Base-by-base conservation (phyloP, 108 stramenopile species). In the Asterionellopsis glacialis region DNA sequence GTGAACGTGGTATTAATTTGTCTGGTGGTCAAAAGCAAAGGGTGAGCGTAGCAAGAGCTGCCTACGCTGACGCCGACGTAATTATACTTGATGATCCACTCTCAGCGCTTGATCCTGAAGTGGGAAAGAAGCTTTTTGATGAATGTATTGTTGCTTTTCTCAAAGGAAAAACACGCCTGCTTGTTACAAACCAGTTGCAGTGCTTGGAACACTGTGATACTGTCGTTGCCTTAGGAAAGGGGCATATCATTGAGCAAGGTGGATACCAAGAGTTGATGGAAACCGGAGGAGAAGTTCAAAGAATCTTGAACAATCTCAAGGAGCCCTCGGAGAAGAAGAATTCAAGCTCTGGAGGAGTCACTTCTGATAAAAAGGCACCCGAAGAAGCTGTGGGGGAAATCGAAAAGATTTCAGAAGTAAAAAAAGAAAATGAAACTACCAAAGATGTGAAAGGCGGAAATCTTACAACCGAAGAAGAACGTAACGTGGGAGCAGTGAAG, bases 161-260 rank as follows among this genome's bases (percentile, higher is more conserved):
- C 60, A 60, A 59, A 51, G 76, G 78, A 5, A 93, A 91, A 65
- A 97, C 96, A 1, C 67, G 91, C 16, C 52, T 98, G 13, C 62
- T 98, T 18, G 95, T 95, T 7, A 97, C 97, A 11, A 93, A 98
- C 67, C 88, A 92, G 63, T 57, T 91, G n/a, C 85, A 85, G 54
- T 87, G 82, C 52, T 41, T 91, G 11, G 24, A 55, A 40, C 65
- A 73, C n/a, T 91, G 90, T 62, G 93, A 94, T 56, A 58, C 61
- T 12, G 70, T 95, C 16, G 61, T 95, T 23, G 91, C 88, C 0
- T 51, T 95, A 22, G 65, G 75, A 14, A 75, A 81, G 18, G 86
- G 86, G 9, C 65, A 73, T 14, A 67, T 95, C 25, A 71, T 89
- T 41, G 91, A 95, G 67, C 77, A 80, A 49, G 91, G 91, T 13